Evolutionary conservation across 2,329 filamentous ascomycete species (phyloP), one percentile per base, ranked within the genome.

Genomic region (Arachnomyces sp.): DNA sequence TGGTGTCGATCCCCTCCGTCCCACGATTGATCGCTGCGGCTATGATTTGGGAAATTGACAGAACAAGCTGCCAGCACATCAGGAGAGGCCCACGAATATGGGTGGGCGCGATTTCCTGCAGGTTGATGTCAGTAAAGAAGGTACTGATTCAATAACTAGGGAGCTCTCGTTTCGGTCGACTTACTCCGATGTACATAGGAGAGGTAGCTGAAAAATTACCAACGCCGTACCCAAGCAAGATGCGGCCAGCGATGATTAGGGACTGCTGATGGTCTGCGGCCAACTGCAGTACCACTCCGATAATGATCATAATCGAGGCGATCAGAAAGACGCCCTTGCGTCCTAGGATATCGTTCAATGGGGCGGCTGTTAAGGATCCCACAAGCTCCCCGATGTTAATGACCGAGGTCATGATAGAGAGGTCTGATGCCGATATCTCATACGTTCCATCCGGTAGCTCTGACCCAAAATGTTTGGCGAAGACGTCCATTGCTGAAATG

Each of bases 51-150:
- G 62, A 61, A 21, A 60, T 39, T 4, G 62, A 64, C 17, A 63
- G 51, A 30, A 57, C 58, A 38, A 66, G 54, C 43, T 66, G 63
- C 57, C 60, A 65, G 48, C 59, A 63, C 60, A 62, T 62, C n/a
- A 65, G 51, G 21, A 62, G 51, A 6, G 57, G 59, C 13, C 55
- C 52, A 14, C 59, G 57, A 39, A 63, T 49, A 1, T 44, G 44
- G n/a, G 53, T 52, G 3, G 61, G 59, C 2, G 60, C 55, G 11
- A 59, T 48, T 46, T 58, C 60, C 39, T 42, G 25, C 7, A 7
- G 15, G 31, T 3, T n/a, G n/a, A n/a, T n/a, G n/a, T n/a, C n/a
- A n/a, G n/a, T n/a, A n/a, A n/a, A n/a, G n/a, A n/a, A n/a, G n/a
- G n/a, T n/a, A n/a, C n/a, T n/a, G n/a, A n/a, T n/a, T n/a, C n/a